Evolutionary conservation across 2,329 filamentous ascomycete genomes (phyloP).

Genomic region (Claviceps cyperi): DNA sequence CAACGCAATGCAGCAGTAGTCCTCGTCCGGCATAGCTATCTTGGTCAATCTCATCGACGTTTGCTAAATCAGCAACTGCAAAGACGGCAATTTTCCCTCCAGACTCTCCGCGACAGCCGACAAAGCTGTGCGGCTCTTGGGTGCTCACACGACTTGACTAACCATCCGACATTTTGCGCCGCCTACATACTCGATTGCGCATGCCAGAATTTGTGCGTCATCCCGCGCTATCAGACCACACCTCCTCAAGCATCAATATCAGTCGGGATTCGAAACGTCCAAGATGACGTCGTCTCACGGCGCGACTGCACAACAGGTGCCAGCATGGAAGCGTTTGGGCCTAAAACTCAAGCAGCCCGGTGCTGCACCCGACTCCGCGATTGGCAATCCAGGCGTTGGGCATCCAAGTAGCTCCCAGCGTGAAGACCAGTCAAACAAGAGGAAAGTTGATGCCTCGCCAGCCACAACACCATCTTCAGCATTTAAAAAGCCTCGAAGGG

Average conservation of each 20-base stretch:
- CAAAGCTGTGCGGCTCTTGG: background rate
- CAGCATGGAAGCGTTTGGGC: conserved; percentile 49
- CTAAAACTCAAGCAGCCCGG: conserved; percentile 40
- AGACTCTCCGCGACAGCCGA: background rate
- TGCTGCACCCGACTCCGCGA: conserved; percentile 18
- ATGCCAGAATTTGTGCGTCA: background rate
- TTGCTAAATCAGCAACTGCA: background rate
- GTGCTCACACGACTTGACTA: background rate
- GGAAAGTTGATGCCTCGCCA: conserved; percentile 23
- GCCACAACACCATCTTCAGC: conserved; percentile 14
- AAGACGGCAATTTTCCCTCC: background rate
- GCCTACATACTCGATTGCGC: background rate
- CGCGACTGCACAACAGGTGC: conserved; percentile 32
- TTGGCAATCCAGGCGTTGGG: conserved; percentile 21
- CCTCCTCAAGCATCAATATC: conserved; percentile 4
- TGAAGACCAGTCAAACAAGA: conserved; percentile 22
- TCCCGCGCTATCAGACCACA: background rate
- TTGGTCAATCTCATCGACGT: background rate
- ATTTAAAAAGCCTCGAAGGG: conserved; percentile 22
- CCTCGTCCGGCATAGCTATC: background rate
- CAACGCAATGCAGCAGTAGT: background rate
- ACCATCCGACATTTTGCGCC: background rate
- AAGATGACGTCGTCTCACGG: conserved; percentile 29
- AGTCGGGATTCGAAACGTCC: background rate
- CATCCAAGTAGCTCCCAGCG: conserved; percentile 21